Conservation (phyloP, 140 eudicot genomes). For the Bidens hawaiensis region DNA sequence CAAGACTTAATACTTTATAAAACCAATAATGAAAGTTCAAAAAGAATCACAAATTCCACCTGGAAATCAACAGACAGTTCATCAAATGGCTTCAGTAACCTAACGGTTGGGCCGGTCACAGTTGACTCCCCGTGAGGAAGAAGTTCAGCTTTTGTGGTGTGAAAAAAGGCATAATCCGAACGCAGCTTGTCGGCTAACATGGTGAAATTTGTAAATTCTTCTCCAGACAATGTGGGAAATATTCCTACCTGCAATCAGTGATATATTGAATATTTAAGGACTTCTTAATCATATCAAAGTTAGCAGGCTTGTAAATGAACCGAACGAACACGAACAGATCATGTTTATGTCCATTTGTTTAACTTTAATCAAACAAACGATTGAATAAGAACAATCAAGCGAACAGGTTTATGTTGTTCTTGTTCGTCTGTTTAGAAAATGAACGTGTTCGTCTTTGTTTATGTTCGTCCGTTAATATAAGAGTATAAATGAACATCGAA, state of each 20-base stretch:
- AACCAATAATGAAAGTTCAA: not conserved
- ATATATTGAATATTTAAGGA: no score
- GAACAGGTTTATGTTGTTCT: no score
- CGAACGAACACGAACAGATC: no score
- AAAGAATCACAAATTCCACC: slow-evolving; percentile 28
- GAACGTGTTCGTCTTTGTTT: no score
- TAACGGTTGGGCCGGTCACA: slow-evolving; percentile 53
- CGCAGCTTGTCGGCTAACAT: slow-evolving; percentile 70
- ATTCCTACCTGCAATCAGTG: slow-evolving; percentile 67
- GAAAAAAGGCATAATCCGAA: slow-evolving; percentile 64
- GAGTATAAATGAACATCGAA: no score
- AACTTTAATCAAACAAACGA: no score
- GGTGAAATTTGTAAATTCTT: slow-evolving; percentile 65
- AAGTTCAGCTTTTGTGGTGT: slow-evolving; percentile 65
- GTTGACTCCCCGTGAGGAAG: slow-evolving; percentile 56
- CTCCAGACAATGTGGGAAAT: slow-evolving; percentile 66
- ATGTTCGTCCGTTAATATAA: no score
- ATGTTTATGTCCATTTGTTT: no score
- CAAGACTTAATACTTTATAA: not conserved
- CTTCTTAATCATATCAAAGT: no score
- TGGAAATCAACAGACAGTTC: slow-evolving; percentile 68
- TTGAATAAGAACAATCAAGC: no score
- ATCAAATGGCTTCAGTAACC: slow-evolving; percentile 86
- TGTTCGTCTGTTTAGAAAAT: no score
- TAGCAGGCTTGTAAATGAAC: no score